Base-by-base conservation (phyloP, 2,329 filamentous ascomycete species). In the Cladophialophora chaetospira region DNA sequence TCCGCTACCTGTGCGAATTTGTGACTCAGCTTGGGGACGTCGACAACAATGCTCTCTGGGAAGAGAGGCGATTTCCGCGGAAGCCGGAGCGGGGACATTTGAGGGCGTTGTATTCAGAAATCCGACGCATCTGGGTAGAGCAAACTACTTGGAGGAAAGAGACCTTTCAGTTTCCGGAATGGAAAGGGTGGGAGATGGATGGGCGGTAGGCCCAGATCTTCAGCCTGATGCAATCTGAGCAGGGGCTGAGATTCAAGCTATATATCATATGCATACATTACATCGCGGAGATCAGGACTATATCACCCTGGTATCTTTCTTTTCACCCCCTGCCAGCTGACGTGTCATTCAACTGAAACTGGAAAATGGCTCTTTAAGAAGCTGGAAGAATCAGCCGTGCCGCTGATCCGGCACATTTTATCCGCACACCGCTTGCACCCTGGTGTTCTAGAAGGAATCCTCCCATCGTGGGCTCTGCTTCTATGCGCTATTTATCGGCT, bases 1-100 rank as follows among this genome's bases (percentile, higher is more conserved):
- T 60, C 23, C 42, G 31, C 13, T 15, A 19, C 19, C 4, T 53
- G 38, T 45, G 38, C 36, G 42, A 52, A 9, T 57, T 53, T 33
- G 48, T 44, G 8, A 25, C 54, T 21, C 47, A 52, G 48, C 29
- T 53, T 11, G 31, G 31, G 38, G 36, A 19, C 10, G 25, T 29
- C 2, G 23, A 26, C 6, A 25, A 53, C 26, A 29, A 38, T 23
- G 36, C 25, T 29, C 29, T 45, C 25, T 53, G 49, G 49, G 40
- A 45, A 10, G 38, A 36, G 25, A 44, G 8, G 40, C 17, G n/a
- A 25, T 44, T 25, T 36, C 26, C 48, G 35, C 11, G 15, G 17
- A 51, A 51, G 23, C 48, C 48, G 4, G 23, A 51, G 23, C n/a
- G 6, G 6, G 48, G 23, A 5, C 19, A n/a, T 21, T 17, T 51